Base-by-base conservation (phyloP, 2,329 filamentous ascomycete genomes). In the Ceratocystis variospora region DNA sequence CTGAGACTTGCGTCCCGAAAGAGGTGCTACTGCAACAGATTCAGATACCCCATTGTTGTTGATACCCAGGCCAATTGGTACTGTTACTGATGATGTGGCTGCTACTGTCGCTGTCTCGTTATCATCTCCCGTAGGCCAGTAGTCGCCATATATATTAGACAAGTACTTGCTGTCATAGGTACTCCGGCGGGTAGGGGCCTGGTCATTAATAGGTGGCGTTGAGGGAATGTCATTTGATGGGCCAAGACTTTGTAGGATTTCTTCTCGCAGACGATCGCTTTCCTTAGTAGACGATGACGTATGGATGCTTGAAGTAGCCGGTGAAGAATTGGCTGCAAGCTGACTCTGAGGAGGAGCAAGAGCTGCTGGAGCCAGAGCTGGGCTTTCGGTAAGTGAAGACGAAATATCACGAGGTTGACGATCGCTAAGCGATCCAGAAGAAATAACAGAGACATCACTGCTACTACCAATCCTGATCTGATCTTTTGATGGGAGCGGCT, bases 231-330 rank as follows among this genome's bases (percentile, higher is more conserved):
- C 22, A 15, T 46, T 66, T 19, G 63, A 66, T 0, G 85, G 81
- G 65, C 80, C 85, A 1, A 92, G 77, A 53, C 84, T 88, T 67
- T 83, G 84, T 64, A 90, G 84, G 65, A 92, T 92, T 71, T 92
- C 89, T 68, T 89, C 86, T 33, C 85, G 81, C 61, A 92, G 73
- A 66, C 82, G 79, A 70, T 92, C 88, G 71, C 83, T 90, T 71
- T 90, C 87, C 70, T 86, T 83, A 67, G 86, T 78, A 37, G 83
- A 80, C 0, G 80, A 80, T 6, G 79, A 79, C 8, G 79, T 68
- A 37, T 22, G 45, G 50, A 64, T 62, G 62, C 50, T 66, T 7
- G 66, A 37, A 46, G 68, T 62, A 17, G 66, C 53, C 28, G 48
- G 62, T 10, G 48, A 53, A 25, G 63, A 66, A 50, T 57, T 61